phyloP scores from a whole-genome alignment of 441 rosid genomes.

The Eruca vesicaria region DNA sequence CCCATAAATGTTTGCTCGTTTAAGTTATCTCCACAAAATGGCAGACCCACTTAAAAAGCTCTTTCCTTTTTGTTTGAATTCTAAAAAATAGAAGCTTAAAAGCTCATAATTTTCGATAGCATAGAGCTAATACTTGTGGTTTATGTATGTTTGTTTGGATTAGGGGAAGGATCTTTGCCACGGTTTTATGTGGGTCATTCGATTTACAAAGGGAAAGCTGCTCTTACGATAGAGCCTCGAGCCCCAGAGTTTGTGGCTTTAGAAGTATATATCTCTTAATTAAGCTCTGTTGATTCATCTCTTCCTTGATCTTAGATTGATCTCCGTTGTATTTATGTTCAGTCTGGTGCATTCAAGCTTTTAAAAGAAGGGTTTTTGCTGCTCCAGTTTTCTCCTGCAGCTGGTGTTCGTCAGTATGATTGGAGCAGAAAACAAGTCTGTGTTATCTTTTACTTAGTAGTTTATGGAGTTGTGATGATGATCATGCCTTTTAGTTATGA shows the following conservation, averaged over 20 bases:
- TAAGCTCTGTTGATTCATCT: not conserved
- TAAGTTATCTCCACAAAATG: slow-evolving; percentile 12
- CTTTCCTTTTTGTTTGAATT: not conserved
- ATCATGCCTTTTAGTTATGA: not conserved
- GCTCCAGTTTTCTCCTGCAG: slow-evolving; percentile 91
- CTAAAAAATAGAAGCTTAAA: not conserved
- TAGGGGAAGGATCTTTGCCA: slow-evolving; percentile 47
- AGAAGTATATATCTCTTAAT: slow-evolving; percentile 43
- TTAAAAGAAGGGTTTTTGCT: slow-evolving; percentile 67
- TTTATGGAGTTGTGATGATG: not conserved
- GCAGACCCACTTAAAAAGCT: slow-evolving; percentile 4
- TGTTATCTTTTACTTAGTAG: too few relatives aligned
- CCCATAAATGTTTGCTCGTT: too few relatives aligned
- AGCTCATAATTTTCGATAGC: not conserved
- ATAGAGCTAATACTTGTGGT: not conserved
- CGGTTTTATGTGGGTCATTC: slow-evolving; percentile 76
- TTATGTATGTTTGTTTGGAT: slow-evolving; percentile 17
- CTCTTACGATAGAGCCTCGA: slow-evolving; percentile 76
- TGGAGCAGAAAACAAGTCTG: slow-evolving; percentile 54
- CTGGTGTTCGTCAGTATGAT: slow-evolving; percentile 76
- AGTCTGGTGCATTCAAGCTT: slow-evolving; percentile 86
- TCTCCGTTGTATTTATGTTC: not conserved
- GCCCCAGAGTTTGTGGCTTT: slow-evolving; percentile 79
- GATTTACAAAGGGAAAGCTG: slow-evolving; percentile 96
- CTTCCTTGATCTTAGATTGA: not conserved